Conservation (phyloP, 345 rosid species). For the Alliaria petiolata region DNA sequence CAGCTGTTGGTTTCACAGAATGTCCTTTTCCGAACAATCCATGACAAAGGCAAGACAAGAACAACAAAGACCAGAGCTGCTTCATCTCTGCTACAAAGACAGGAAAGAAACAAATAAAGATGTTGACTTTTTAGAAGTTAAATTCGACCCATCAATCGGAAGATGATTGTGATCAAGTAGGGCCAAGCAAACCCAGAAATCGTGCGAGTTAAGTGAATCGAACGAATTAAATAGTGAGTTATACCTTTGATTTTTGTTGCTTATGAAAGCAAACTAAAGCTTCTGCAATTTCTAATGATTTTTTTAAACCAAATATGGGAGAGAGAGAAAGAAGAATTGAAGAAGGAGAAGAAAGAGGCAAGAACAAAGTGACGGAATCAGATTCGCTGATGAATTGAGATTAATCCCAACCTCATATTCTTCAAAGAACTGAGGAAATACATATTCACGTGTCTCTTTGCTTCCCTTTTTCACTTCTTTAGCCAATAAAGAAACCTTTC, state of each 20-base stretch:
- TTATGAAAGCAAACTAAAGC: background rate
- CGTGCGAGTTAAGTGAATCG: background rate
- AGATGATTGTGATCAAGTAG: background rate
- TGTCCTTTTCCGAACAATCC: constrained; percentile 35
- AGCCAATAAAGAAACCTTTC: background rate
- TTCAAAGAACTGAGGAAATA: background rate
- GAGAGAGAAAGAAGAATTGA: background rate
- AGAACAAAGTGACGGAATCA: constrained; percentile 29
- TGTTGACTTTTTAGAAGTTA: constrained; percentile 2
- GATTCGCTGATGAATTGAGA: constrained; percentile 30
- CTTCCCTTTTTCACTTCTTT: too few species aligned
- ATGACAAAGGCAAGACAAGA: constrained; percentile 24
- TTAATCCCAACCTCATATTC: constrained; percentile 30
- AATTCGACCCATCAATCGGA: background rate
- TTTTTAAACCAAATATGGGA: background rate
- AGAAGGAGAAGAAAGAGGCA: constrained; percentile 23
- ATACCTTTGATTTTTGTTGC: background rate
- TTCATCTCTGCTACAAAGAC: constrained; percentile 25
- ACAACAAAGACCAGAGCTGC: constrained; percentile 35
- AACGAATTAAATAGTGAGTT: background rate
- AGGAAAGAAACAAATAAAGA: background rate
- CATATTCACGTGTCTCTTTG: constrained; percentile 20
- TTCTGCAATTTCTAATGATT: background rate
- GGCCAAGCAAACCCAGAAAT: background rate
- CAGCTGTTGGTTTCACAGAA: constrained; percentile 55